phyloP scores from a whole-genome alignment of 2,329 filamentous ascomycete species.

The Ilyonectria sp. region DNA sequence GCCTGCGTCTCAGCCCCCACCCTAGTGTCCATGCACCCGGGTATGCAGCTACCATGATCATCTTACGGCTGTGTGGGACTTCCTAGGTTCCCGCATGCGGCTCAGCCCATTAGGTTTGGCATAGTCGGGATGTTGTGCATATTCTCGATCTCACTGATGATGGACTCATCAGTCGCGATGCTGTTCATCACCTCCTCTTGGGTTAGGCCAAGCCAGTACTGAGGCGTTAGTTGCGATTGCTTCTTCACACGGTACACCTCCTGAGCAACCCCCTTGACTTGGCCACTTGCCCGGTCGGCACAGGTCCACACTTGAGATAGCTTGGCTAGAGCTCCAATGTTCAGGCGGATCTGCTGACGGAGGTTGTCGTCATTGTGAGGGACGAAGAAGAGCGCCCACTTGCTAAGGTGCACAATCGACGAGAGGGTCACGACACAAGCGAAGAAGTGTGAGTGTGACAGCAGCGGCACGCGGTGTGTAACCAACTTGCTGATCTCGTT shows the following conservation, averaged over 20 bases:
- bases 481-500: conserved; percentile 83
- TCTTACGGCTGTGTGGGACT: conserved; percentile 17
- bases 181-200: conserved; percentile 70
- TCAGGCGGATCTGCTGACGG: conserved; percentile 83
- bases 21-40: background rate
- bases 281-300: conserved; percentile 77
- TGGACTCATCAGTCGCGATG: conserved; percentile 70
- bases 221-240: conserved; percentile 66
- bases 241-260: conserved; percentile 77
- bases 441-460: conserved; percentile 87
- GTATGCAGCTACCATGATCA: background rate
- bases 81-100: conserved; percentile 9
- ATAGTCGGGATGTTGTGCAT: conserved; percentile 37
- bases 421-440: conserved; percentile 84
- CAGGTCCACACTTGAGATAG: conserved; percentile 81
- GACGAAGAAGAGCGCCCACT: conserved; percentile 78
- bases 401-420: conserved; percentile 85
- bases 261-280: conserved; percentile 85
- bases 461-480: conserved; percentile 79
- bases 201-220: conserved; percentile 69
- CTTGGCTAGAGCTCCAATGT: conserved; percentile 81
- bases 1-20: conserved; percentile 8
- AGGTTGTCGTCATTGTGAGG: conserved; percentile 75
- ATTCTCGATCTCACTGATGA: conserved; percentile 71
- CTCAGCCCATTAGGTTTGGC: conserved; percentile 42